These are phyloP conservation scores for Paramecium primaurelia DNA, from an alignment of 73 alveolate species.

Conservation along the genomic window DNA sequence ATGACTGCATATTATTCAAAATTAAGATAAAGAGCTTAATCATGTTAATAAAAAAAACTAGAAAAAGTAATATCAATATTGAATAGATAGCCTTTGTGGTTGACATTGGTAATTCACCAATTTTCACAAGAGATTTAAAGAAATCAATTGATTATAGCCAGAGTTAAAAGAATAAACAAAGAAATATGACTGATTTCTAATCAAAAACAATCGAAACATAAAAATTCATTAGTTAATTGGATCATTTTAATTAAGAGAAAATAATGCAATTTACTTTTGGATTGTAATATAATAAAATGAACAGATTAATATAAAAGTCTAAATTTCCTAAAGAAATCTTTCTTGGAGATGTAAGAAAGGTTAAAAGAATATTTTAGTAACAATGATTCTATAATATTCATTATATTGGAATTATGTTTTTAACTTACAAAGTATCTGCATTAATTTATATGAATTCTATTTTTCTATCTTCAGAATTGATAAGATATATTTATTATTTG, in stretches of 20 bases:
- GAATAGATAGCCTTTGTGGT: background rate
- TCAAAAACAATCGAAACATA: background rate
- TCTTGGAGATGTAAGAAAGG: conserved; percentile 6
- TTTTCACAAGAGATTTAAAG: background rate
- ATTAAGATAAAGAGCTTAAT: background rate
- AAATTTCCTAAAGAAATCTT: conserved; percentile 21
- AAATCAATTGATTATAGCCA: background rate
- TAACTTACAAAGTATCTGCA: background rate
- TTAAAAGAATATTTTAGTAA: conserved; percentile 18
- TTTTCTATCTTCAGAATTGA: background rate
- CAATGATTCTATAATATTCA: background rate
- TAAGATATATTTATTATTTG: background rate
- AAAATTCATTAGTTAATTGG: background rate
- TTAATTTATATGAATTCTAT: background rate
- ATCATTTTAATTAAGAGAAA: conserved; percentile 7
- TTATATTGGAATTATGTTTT: background rate
- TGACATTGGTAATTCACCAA: background rate
- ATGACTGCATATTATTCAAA: background rate
- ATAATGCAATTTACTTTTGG: conserved; percentile 1
- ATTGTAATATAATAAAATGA: background rate
- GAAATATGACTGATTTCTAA: background rate
- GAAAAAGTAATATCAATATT: background rate
- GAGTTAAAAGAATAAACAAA: background rate
- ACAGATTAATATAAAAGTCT: background rate
- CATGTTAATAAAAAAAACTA: background rate